Evolutionary conservation across 495 filamentous ascomycete genomes (phyloP).

Genomic region (Amniculicola lignicola): DNA sequence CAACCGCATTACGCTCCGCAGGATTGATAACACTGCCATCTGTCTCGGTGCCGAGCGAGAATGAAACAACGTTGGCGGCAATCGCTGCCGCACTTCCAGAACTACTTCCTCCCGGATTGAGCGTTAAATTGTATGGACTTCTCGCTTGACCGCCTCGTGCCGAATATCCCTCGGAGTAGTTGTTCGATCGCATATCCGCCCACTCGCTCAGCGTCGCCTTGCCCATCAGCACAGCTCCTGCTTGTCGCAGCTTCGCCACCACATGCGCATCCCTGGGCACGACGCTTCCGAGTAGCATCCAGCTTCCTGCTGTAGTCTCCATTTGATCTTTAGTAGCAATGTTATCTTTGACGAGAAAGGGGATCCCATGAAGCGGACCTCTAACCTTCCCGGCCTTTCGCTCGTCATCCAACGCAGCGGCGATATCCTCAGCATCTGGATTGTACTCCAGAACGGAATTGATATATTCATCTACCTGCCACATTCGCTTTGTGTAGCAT

Average conservation of each 20-base stretch:
- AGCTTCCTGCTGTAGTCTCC: conserved; percentile 47
- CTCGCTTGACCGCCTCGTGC: conserved; percentile 63
- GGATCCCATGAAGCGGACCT: conserved; percentile 67
- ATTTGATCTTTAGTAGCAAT: conserved; percentile 44
- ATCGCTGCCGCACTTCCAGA: conserved; percentile 63
- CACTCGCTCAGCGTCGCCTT: conserved; percentile 70
- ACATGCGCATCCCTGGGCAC: conserved; percentile 66
- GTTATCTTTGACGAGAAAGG: conserved; percentile 67
- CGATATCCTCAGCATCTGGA: conserved; percentile 59
- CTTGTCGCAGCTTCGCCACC: conserved; percentile 57
- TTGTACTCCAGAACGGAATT: conserved; percentile 61
- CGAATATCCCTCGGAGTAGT: conserved; percentile 68
- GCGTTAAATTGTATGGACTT: conserved; percentile 65
- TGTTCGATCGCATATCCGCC: conserved; percentile 69
- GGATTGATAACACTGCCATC: conserved; percentile 73
- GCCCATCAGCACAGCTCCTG: conserved; percentile 66
- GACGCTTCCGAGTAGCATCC: conserved; percentile 60
- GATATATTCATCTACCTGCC: conserved; percentile 56
- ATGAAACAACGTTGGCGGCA: conserved; percentile 57
- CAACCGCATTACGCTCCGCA: conserved; percentile 61
- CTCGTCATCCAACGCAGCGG: conserved; percentile 57
- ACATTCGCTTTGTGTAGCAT: conserved; percentile 54
- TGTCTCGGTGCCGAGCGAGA: conserved; percentile 70
- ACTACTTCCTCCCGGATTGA: conserved; percentile 65
- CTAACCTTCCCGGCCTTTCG: conserved; percentile 53